Evolutionary conservation across 495 filamentous ascomycete species (phyloP).

Genomic region (Pseudomonodictys pantanalensis): DNA sequence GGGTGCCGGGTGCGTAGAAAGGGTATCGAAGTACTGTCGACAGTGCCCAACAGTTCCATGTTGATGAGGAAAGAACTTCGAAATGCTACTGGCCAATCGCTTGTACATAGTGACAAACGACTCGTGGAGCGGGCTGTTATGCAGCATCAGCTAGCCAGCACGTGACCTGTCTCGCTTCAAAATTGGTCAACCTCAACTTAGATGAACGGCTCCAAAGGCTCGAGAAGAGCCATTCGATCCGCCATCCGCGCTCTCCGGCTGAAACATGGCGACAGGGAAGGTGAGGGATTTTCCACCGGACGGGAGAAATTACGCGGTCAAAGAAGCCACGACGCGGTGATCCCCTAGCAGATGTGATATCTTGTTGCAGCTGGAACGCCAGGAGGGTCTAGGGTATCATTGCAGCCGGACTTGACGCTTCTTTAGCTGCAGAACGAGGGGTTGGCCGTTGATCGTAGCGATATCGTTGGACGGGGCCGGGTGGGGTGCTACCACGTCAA

Average conservation of each 20-base stretch:
- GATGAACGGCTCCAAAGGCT: conserved; percentile 23
- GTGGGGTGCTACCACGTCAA: conserved; percentile 35
- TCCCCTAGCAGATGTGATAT: conserved; percentile 36
- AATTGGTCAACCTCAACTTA: conserved; percentile 27
- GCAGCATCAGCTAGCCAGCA: conserved; percentile 24
- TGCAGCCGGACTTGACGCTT: conserved; percentile 29
- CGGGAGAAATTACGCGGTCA: conserved; percentile 34
- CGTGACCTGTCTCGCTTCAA: conserved; percentile 32
- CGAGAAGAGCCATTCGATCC: conserved; percentile 27
- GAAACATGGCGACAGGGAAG: conserved; percentile 30
- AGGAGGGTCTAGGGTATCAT: conserved; percentile 37
- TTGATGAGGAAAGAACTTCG: conserved; percentile 19
- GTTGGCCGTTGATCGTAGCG: conserved; percentile 33
- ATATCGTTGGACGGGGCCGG: conserved; percentile 34
- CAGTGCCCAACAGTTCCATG: conserved; percentile 24
- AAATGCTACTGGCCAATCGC: conserved; percentile 33
- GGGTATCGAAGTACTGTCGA: conserved; percentile 12
- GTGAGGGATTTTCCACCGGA: conserved; percentile 32
- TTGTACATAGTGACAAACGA: conserved; percentile 23
- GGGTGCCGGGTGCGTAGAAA: conserved; percentile 20
- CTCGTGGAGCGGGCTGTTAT: conserved; percentile 19
- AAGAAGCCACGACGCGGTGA: conserved; percentile 35
- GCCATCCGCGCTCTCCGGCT: conserved; percentile 16
- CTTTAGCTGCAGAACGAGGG: conserved; percentile 34
- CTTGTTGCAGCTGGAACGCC: conserved; percentile 31